Conservation (phyloP, 1,139 yeast genomes). For the Geotrichum histeridarum region DNA sequence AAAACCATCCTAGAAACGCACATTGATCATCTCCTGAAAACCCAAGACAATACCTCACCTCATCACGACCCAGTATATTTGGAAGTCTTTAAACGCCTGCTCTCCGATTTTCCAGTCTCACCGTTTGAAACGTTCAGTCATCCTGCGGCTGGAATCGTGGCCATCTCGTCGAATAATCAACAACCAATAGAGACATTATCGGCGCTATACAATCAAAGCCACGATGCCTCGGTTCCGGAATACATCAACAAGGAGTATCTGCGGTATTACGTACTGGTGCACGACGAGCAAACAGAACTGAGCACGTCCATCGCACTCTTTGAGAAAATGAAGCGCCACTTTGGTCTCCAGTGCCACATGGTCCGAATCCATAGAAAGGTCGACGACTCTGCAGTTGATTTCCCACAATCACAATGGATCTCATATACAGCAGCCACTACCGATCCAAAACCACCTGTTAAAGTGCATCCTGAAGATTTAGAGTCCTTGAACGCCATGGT, state of each 20-base stretch:
- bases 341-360: conserved; percentile 38
- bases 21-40: neutral
- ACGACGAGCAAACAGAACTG: conserved; percentile 37
- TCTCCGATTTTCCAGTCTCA: conserved; percentile 58
- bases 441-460: neutral
- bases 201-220: conserved; percentile 34
- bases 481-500: conserved; percentile 43
- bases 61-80: conserved; percentile 44
- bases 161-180: conserved; percentile 46
- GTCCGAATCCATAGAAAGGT: conserved; percentile 26
- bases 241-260: conserved; percentile 38
- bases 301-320: conserved; percentile 33
- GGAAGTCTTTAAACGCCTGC: conserved; percentile 54
- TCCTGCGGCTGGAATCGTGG: conserved; percentile 74
- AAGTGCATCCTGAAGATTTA: conserved; percentile 40
- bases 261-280: conserved; percentile 38
- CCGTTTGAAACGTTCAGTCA: conserved; percentile 89
- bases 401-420: conserved; percentile 13
- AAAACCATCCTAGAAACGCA: conserved; percentile 7
- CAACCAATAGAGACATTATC: conserved; percentile 51
- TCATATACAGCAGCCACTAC: neutral
- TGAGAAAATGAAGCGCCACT: conserved; percentile 37
- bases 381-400: conserved; percentile 2
- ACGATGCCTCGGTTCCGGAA: conserved; percentile 33
- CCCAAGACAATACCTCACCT: neutral